Conservation (phyloP, 768 basidiomycete species). For the Tricholoma sp. region DNA sequence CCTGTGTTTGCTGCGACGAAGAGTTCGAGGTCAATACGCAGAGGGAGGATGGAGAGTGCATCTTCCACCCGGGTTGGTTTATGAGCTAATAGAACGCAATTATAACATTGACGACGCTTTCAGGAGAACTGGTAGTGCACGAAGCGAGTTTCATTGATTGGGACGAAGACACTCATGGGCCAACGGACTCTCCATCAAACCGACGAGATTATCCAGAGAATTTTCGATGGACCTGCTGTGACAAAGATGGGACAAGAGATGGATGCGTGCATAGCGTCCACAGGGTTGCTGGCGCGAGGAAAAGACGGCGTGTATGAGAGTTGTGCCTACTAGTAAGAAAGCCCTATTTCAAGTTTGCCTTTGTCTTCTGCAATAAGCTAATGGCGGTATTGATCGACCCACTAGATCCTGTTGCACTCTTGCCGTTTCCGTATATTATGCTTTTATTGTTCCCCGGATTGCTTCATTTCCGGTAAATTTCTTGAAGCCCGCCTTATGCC, state of each 20-base stretch:
- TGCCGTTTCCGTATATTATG: constrained; percentile 5
- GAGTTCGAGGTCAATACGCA: constrained; percentile 38
- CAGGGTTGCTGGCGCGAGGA: constrained; percentile 23
- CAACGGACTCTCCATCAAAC: constrained; percentile 37
- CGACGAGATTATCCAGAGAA: constrained; percentile 39
- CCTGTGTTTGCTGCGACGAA: constrained; percentile 41
- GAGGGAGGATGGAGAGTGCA: constrained; percentile 37
- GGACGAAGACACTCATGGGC: constrained; percentile 44
- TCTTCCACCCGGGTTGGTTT: constrained; percentile 47
- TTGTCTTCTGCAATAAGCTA: constrained; percentile 2
- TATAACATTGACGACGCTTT: neutral
- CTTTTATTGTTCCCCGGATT: constrained; percentile 14
- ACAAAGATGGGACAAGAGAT: constrained; percentile 27
- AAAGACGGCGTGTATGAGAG: constrained; percentile 28
- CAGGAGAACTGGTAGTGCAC: constrained; percentile 38
- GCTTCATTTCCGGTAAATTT: constrained; percentile 6
- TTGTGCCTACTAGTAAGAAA: neutral
- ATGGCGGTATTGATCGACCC: neutral
- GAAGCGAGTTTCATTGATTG: constrained; percentile 39
- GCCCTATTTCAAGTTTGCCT: constrained; percentile 5
- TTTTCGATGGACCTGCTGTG: constrained; percentile 49
- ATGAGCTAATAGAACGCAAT: neutral
- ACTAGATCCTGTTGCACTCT: neutral
- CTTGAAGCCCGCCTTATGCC: constrained; percentile 1
- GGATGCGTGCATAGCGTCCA: constrained; percentile 40